Percentiles rank a stretch among this genome's conserved stretches.
Conservation (phyloP, 108 stramenopile species). For the Nitzschia sp. region DNA sequence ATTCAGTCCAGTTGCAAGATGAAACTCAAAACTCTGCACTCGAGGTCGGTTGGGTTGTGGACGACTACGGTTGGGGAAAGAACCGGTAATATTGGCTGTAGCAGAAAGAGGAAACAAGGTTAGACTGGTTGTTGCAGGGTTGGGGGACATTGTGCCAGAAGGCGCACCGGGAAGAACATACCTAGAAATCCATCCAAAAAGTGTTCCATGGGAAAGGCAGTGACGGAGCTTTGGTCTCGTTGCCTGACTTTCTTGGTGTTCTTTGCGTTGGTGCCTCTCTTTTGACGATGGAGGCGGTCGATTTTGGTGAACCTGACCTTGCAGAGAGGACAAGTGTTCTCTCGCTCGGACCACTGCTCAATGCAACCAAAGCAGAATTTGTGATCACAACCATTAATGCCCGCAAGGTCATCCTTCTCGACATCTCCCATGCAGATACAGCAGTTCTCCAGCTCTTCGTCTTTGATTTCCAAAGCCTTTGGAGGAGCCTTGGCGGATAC, state of each 20-base stretch:
- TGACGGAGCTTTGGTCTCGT: slow-evolving; percentile 65
- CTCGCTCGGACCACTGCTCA: slow-evolving; percentile 80
- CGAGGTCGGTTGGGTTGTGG: no score
- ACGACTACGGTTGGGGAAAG: no score
- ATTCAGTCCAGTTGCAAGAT: no score
- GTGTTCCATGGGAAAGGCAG: slow-evolving; percentile 26
- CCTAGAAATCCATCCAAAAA: slow-evolving; percentile 44
- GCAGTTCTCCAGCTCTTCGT: slow-evolving; percentile 39
- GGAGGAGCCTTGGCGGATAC: slow-evolving; percentile 8
- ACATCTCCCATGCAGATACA: slow-evolving; percentile 79
- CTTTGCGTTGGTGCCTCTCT: slow-evolving; percentile 34
- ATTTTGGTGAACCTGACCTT: slow-evolving; percentile 80
- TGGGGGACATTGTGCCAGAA: no score
- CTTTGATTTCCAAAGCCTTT: slow-evolving; percentile 12
- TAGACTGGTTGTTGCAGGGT: no score
- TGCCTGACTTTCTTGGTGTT: slow-evolving; percentile 66
- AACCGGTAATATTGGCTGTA: no score
- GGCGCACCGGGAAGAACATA: slow-evolving; percentile 2
- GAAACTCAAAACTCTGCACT: no score
- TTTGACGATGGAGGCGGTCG: slow-evolving; percentile 53
- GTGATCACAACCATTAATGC: slow-evolving; percentile 76
- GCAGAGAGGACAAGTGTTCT: slow-evolving; percentile 88
- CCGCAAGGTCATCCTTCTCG: slow-evolving; percentile 51
- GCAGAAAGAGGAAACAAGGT: background rate
- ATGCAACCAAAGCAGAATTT: slow-evolving; percentile 85